Base-by-base conservation (phyloP, 2,329 filamentous ascomycete genomes). In the Aspergillus awamori region DNA sequence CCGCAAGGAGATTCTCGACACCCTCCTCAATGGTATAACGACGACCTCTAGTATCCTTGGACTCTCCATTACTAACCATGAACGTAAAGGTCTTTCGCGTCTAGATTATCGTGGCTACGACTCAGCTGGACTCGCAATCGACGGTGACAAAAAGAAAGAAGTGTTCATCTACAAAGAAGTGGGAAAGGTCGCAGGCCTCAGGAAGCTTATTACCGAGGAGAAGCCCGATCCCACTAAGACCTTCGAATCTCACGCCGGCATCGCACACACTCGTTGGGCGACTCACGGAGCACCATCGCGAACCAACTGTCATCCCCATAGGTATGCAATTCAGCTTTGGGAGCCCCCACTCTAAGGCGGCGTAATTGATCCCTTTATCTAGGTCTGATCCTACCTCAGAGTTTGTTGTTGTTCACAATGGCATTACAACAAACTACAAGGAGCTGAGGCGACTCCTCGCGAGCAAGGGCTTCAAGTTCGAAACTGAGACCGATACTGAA, bases 381-480 rank as follows among this genome's bases (percentile, higher is more conserved):
- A 96, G 93, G 80, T 98, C 94, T 68, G 95, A 99, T 79, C 87
- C 90, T 72, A 91, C 83, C 74, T 99, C 94, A 93, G 91, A 99
- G 82, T 99, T 99, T 80, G 86, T 92, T 68, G 89, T 99, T 72
- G 95, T 98, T 63, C 95, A 99, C 89, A 99, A 99, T 82, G 95
- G 95, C 76, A 99, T 99, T 86, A 99, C 99, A 82, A 99, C 95
- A 84, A 99, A 99, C 87, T 99, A 99, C 88, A 99, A 99, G 86
- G 95, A 99, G 83, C 84, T 99, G 73, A 97, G 94, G 88, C 92
- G 90, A 65, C 88, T 99, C 66, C 86, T 99, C 70, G 87, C 90
- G 82, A 86, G 86, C 84, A 99, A 98, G 87, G 95, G 95, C 76
- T 96, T 97, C 88, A 90, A 89, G 75, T 99, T 99, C 78, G 95